A percentile compares a stretch with the other conserved stretches of the same genome.
Evolutionary conservation across 148 eudicot genomes (phyloP).

Genomic region (Heliosperma pusillum): DNA sequence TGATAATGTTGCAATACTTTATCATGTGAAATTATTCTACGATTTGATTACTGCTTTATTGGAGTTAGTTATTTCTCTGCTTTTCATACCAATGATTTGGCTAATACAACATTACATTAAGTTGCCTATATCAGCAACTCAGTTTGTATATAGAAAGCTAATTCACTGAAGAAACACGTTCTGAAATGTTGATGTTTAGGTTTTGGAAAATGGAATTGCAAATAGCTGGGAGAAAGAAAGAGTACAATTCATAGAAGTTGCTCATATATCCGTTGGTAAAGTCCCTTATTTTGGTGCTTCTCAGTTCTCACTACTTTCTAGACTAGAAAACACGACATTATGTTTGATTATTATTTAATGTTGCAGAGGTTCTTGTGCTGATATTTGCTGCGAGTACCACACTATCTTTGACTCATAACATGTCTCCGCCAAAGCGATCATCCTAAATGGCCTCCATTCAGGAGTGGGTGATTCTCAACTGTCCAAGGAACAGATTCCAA

Average conservation of each 20-base stretch:
- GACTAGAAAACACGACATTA: background rate
- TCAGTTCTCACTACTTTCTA: background rate
- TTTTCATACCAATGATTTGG: background rate
- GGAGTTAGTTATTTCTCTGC: background rate
- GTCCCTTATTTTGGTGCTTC: slow-evolving; percentile 7
- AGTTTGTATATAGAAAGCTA: background rate
- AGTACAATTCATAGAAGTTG: slow-evolving; percentile 31
- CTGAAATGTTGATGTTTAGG: slow-evolving; percentile 23
- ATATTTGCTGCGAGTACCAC: slow-evolving; percentile 41
- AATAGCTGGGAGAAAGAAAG: slow-evolving; percentile 41
- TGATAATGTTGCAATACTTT: background rate
- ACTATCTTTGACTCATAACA: slow-evolving; percentile 42
- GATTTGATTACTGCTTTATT: background rate
- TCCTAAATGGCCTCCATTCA: slow-evolving; percentile 26
- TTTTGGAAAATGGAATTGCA: slow-evolving; percentile 27
- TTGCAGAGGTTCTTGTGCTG: slow-evolving; percentile 47
- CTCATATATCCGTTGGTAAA: slow-evolving; percentile 41
- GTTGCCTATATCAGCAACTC: background rate
- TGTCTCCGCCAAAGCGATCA: slow-evolving; percentile 66
- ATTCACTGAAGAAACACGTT: background rate
- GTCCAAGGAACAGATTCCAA: background rate
- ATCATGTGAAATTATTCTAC: background rate
- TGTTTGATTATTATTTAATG: slow-evolving; percentile 16
- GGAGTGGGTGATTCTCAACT: background rate
- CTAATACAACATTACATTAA: background rate